Base-by-base conservation (phyloP, 73 alveolate species). In the Symbiodinium pilosum region DNA sequence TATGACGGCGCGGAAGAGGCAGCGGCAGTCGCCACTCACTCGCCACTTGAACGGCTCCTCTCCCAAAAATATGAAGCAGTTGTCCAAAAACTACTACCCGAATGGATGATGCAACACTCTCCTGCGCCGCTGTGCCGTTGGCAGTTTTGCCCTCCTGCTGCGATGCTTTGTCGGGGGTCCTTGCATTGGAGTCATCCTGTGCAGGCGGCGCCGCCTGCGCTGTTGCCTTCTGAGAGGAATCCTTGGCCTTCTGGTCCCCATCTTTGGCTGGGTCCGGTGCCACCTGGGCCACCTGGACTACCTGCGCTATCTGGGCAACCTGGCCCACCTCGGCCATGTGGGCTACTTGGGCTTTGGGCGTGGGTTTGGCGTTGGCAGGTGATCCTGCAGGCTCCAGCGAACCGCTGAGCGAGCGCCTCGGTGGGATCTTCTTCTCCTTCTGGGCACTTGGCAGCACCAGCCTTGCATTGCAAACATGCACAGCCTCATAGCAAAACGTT, bases 1-100 rank as follows among this genome's bases (percentile, higher is more conserved):
- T 38, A 64, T 64, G 20, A 91, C 97, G 14, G 97, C 97, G 14
- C 97, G 97, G 43, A 91, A 91, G 81, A 91, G 54, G 84, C 97
- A 91, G 32, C 97, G 75, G 77, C 97, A 91, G 88, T 91, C 97
- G 51, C 97, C 97, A 73, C 77, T 75, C 81, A 91, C 97, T 14
- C 26, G 73, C 97, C 97, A 91, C 41, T 43, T n/a, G n/a, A n/a
- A n/a, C n/a, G n/a, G n/a, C n/a, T n/a, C n/a, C n/a, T n/a, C n/a
- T n/a, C n/a, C n/a, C n/a, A n/a, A n/a, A n/a, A n/a, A n/a, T n/a
- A n/a, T n/a, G n/a, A n/a, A n/a, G n/a, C n/a, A n/a, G n/a, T n/a
- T n/a, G n/a, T n/a, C n/a, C n/a, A n/a, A n/a, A n/a, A n/a, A n/a
- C n/a, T n/a, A n/a, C n/a, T n/a, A n/a, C n/a, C n/a, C 59, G 59